phyloP scores from a whole-genome alignment of 495 filamentous ascomycete species.

The Neurospora sp. region DNA sequence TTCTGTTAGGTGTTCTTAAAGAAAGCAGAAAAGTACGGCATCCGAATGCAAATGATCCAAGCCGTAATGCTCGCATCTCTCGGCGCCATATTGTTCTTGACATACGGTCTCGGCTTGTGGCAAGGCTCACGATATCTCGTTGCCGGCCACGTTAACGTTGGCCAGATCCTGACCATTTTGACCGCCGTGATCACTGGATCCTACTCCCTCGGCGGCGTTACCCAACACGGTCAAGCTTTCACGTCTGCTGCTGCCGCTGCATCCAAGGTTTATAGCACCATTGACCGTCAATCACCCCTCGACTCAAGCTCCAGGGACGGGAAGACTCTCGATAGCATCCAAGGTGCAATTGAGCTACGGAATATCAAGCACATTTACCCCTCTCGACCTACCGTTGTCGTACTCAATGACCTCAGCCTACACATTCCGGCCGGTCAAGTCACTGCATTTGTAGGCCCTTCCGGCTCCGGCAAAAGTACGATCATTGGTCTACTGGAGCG shows the following conservation, averaged over 20 bases:
- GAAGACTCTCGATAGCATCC: constrained; percentile 49
- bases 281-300: constrained; percentile 65
- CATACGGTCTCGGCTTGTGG: background rate
- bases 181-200: background rate
- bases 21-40: background rate
- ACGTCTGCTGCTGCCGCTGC: constrained; percentile 59
- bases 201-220: constrained; percentile 63
- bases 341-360: constrained; percentile 59
- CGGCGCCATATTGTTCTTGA: background rate
- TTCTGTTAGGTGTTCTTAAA: background rate
- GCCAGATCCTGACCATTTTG: background rate
- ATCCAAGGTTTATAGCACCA: constrained; percentile 66
- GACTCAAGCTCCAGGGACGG: constrained; percentile 58
- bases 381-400: constrained; percentile 68
- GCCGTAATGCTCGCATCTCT: background rate
- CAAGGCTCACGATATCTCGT: background rate
- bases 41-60: background rate
- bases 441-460: constrained; percentile 72
- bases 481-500: constrained; percentile 81
- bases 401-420: constrained; percentile 69
- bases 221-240: constrained; percentile 66
- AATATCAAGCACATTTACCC: constrained; percentile 82
- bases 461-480: constrained; percentile 78
- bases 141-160: background rate
- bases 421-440: constrained; percentile 69